Percentiles rank a stretch among this genome's conserved stretches.
Conservation (phyloP, 371 early-diverging fungal species). For the Rhizopus stolonifer region DNA sequence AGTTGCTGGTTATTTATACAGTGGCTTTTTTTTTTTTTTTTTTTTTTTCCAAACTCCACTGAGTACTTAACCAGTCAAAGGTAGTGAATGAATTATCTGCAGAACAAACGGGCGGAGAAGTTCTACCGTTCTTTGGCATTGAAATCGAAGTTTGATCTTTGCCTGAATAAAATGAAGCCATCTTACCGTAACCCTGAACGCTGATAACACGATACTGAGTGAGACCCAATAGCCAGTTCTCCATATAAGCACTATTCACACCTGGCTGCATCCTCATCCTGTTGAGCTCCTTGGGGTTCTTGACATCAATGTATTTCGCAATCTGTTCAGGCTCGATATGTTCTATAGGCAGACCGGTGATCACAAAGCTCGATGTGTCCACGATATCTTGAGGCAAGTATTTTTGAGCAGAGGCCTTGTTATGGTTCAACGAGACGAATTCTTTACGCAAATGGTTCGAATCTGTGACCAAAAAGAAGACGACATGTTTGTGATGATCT, state of each 20-base stretch:
- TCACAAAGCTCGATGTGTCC: slow-evolving; percentile 33
- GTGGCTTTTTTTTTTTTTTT: no score
- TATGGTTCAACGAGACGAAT: slow-evolving; percentile 34
- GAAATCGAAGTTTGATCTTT: slow-evolving; percentile 37
- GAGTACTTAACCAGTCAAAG: slow-evolving; percentile 35
- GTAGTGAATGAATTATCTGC: slow-evolving; percentile 24
- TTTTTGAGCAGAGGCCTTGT: slow-evolving; percentile 15
- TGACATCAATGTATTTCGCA: slow-evolving; percentile 30
- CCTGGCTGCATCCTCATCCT: slow-evolving; percentile 33
- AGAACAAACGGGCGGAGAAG: slow-evolving; percentile 22
- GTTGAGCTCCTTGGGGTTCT: slow-evolving; percentile 21
- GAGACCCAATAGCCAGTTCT: slow-evolving; percentile 49
- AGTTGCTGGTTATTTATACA: no score
- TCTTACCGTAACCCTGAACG: slow-evolving; percentile 50
- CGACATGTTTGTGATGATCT: slow-evolving; percentile 39
- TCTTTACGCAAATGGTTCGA: slow-evolving; percentile 42
- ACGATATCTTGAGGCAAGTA: slow-evolving; percentile 27
- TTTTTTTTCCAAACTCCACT: slow-evolving; percentile 48
- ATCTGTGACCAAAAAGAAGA: slow-evolving; percentile 50
- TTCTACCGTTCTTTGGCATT: slow-evolving; percentile 28
- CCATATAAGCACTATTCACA: slow-evolving; percentile 51
- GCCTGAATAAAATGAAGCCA: slow-evolving; percentile 45
- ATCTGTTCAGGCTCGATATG: slow-evolving; percentile 49
- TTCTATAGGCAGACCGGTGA: slow-evolving; percentile 51
- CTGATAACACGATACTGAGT: slow-evolving; percentile 53